Base-by-base conservation (phyloP, 73 alveolate species). In the Paramecium bursaria region DNA sequence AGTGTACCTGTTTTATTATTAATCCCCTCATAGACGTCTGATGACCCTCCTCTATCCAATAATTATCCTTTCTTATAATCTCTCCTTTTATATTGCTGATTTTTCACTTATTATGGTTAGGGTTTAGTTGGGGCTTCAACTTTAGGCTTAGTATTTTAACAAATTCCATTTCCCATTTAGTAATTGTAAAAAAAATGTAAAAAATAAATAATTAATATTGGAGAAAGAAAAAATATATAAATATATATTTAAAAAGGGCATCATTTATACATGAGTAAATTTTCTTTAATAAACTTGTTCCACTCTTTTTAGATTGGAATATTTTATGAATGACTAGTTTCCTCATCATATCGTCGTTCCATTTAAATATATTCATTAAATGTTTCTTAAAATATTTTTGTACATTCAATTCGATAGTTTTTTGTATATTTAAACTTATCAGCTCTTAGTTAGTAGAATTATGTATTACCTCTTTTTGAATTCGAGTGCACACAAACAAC, bases 1-100 rank as follows among this genome's bases (percentile, higher is more conserved):
- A 90, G 74, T 50, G 85, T 48, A 0, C 98, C 98, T 51, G 89
- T 95, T 14, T 87, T 87, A 44, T 49, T 73, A 48, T 95, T 92
- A 39, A 96, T 73, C 29, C 96, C 95, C 87, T 88, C 29, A 73
- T 88, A 88, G 9, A 90, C 93, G 82, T 88, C 74, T 4, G 93
- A 90, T 53, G 67, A 90, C 1, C 94, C 93, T 1, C 91, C 96
- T 47, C 46, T 74, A 10, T 87, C 96, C 5, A 88, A 42, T 4
- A 88, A 13, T 1, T 87, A 90, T 10, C 94, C 92, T 19, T 73
- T 53, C 35, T 14, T 54, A 10, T 74, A 74, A 11, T 80, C 57
- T 67, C 82, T 67, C 23, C 15, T 48, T 4, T 9, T n/a, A n/a
- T n/a, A n/a, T n/a, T n/a, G 17, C 17, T n/a, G n/a, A n/a, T n/a